A percentile compares a stretch with the other conserved stretches of the same genome.
Conservation (phyloP, 2,329 filamentous ascomycete genomes). For the Aquanectria penicillioides region DNA sequence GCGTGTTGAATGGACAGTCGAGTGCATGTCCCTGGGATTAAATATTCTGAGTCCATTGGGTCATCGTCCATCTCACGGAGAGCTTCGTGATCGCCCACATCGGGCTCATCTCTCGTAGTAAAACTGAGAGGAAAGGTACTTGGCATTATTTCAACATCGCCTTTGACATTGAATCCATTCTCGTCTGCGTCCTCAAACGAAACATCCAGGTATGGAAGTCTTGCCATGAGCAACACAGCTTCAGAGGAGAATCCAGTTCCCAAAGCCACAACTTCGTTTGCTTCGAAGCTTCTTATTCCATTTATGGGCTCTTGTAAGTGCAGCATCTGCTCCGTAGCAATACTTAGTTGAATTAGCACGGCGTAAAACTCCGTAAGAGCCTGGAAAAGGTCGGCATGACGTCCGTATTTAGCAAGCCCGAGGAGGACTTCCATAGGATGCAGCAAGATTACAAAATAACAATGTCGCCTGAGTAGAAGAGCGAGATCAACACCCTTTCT, state of each 20-base stretch:
- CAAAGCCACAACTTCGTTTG: neutral
- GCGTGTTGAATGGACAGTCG: neutral
- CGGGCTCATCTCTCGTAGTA: neutral
- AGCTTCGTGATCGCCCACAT: neutral
- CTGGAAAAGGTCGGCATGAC: neutral
- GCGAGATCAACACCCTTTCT: no score
- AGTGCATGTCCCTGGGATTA: neutral
- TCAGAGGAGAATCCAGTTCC: constrained; percentile 2
- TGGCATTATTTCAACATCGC: neutral
- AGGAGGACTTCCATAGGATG: no score
- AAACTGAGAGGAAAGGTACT: neutral
- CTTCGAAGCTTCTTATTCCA: neutral
- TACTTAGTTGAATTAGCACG: neutral
- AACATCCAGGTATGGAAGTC: neutral
- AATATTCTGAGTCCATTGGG: neutral
- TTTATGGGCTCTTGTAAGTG: neutral
- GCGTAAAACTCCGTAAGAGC: constrained; percentile 3
- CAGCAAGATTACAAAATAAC: no score
- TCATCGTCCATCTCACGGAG: neutral
- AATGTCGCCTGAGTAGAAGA: no score
- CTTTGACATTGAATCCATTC: neutral
- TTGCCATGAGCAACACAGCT: neutral
- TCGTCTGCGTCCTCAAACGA: neutral
- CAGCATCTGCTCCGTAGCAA: neutral
- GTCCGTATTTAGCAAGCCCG: no score